Evolutionary conservation across 805 yeast species (phyloP), one percentile per base, ranked within the genome.

Genomic region (Lipomyces yamadae): DNA sequence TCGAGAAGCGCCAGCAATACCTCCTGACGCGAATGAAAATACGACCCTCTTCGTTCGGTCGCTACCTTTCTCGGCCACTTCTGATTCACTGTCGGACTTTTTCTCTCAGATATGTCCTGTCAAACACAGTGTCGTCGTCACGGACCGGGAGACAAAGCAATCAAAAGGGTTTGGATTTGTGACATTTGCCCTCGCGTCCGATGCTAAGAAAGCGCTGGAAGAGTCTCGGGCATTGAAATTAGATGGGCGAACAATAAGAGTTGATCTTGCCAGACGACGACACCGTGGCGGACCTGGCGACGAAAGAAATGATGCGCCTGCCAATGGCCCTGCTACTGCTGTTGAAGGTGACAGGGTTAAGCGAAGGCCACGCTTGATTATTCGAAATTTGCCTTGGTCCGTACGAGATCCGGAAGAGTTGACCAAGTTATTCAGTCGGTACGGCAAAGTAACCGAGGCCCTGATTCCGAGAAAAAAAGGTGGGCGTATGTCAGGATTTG

Each of bases 131-230:
- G 93, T 92, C 56, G 85, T 95, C 54, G 98, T 95, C 18, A 89
- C 82, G 52, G 97, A 93, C 75, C 81, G 81, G 10, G 86, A 88
- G 45, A 85, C 90, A 63, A 78, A 79, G 4, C 83, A 88, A 56
- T 91, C 97, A 2, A 85, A 93, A 76, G 98, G 99, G 1, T 95
- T 93, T 78, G 99, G 99, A 2, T 95, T 95, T 78, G 99, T 92
- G 15, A 88, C 96, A 48, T 95, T 95, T 77, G 86, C 90, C 1
- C 78, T 84, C 59, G 92, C 91, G 70, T 97, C 92, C 58, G 99
- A 95, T 75, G 90, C 97, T 0, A 76, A 84, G 53, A 80, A 84
- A 57, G 98, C 98, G 0, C 80, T 93, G 69, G 85, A 82, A 29
- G 84, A 86, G 70, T 81, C 94, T 15, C 86, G 87, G 76, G 13